A percentile compares a stretch with the other conserved stretches of the same genome.
Conservation (phyloP, 805 yeast genomes). For the Priceomyces medius region DNA sequence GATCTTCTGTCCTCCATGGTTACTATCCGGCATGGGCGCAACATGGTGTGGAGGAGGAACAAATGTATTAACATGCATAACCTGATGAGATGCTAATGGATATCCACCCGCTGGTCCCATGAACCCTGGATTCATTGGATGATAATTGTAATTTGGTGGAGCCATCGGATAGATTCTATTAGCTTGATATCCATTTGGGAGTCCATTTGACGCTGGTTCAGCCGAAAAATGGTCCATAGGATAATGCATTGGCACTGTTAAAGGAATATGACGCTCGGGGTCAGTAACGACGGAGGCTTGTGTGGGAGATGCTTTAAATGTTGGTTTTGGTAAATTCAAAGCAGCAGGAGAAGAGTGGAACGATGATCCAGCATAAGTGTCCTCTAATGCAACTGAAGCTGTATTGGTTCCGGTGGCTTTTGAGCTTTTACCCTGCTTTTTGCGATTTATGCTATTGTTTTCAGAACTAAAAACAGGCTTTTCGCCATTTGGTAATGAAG, state of each 20-base stretch:
- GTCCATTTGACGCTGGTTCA: neutral
- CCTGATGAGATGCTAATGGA: constrained; percentile 7
- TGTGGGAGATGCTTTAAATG: constrained; percentile 38
- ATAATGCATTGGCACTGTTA: too few species aligned
- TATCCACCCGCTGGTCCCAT: neutral
- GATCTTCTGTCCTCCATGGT: constrained; percentile 34
- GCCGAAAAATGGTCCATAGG: neutral
- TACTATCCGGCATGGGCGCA: constrained; percentile 1
- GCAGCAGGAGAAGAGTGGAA: constrained; percentile 59
- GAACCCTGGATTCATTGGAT: constrained; percentile 1
- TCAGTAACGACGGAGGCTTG: constrained; percentile 4
- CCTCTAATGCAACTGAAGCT: constrained; percentile 15
- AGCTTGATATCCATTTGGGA: neutral
- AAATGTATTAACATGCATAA: constrained; percentile 10
- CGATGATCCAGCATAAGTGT: constrained; percentile 55
- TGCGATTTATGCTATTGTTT: constrained; percentile 7
- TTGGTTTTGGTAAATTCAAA: constrained; percentile 54
- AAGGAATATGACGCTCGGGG: neutral
- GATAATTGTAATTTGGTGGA: constrained; percentile 2
- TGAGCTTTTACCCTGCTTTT: constrained; percentile 12
- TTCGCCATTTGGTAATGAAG: constrained; percentile 26
- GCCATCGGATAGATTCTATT: neutral
- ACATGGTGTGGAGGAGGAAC: constrained; percentile 5
- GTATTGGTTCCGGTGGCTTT: constrained; percentile 3
- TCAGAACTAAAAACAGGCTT: constrained; percentile 21